Conservation (phyloP, 352 stramenopile species). For the Pseudoperonospora humuli region DNA sequence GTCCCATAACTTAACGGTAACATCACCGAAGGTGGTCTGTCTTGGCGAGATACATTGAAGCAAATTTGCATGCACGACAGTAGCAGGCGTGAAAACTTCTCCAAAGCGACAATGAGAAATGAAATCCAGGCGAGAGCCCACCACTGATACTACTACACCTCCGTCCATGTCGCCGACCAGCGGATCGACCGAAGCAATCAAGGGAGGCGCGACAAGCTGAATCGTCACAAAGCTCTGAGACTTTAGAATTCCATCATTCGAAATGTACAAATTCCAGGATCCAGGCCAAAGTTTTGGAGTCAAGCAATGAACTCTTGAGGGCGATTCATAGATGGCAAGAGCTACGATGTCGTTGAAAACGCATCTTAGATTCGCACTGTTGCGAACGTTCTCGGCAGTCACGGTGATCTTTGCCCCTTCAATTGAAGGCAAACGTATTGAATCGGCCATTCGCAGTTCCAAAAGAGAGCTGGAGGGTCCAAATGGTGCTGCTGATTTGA, state of each 20-base stretch:
- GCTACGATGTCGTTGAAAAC: constrained; percentile 35
- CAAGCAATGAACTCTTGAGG: constrained; percentile 28
- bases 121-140: constrained; percentile 37
- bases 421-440: constrained; percentile 26
- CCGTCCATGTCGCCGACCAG: constrained; percentile 24
- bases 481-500: constrained; percentile 30
- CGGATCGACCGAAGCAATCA: constrained; percentile 33
- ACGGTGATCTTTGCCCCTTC: constrained; percentile 29
- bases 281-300: constrained; percentile 25
- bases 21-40: constrained; percentile 25
- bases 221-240: constrained; percentile 32
- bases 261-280: constrained; percentile 30
- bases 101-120: constrained; percentile 77
- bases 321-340: constrained; percentile 27
- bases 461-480: too few relatives aligned
- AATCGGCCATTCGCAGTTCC: too few relatives aligned
- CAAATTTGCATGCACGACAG: constrained; percentile 17
- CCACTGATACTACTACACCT: constrained; percentile 34
- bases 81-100: constrained; percentile 15
- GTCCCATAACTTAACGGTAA: constrained; percentile 36
- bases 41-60: constrained; percentile 36
- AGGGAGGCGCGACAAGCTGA: constrained; percentile 41
- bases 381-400: constrained; percentile 27
- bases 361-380: constrained; percentile 39
- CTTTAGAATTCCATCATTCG: constrained; percentile 41